A percentile compares a stretch with the other conserved stretches of the same genome.
Conservation (phyloP, 2,329 filamentous ascomycete species). For the Dothistroma pini region DNA sequence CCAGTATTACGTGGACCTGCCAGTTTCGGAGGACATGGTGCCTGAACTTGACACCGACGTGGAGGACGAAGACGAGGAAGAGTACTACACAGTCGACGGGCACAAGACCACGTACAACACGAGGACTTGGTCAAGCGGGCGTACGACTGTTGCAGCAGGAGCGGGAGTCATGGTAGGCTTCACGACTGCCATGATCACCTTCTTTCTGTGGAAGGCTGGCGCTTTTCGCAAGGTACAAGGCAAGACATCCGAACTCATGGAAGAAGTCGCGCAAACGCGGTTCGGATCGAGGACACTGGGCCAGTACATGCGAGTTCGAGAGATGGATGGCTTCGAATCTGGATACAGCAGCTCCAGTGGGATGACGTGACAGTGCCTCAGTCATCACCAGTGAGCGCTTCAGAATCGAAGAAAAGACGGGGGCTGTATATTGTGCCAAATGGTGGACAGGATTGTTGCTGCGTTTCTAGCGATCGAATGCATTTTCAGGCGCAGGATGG, state of each 20-base stretch:
- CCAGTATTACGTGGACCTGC: conserved; percentile 30
- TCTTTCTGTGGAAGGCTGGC: conserved; percentile 13
- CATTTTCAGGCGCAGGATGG: neutral
- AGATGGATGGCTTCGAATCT: conserved; percentile 6
- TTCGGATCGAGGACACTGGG: conserved; percentile 8
- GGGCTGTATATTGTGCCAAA: neutral
- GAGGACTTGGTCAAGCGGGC: neutral
- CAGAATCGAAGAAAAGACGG: neutral
- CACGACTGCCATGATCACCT: conserved; percentile 8
- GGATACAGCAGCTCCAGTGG: neutral
- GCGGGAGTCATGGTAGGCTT: conserved; percentile 14
- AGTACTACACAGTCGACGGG: neutral
- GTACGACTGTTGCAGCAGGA: conserved; percentile 7
- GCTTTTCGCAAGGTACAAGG: conserved; percentile 8
- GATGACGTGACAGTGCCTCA: neutral
- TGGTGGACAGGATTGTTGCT: neutral
- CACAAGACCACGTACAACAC: neutral
- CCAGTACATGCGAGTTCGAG: conserved; percentile 6
- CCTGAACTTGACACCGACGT: neutral
- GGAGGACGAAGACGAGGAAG: neutral
- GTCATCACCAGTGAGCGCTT: neutral
- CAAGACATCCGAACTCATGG: conserved; percentile 3
- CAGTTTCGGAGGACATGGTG: neutral
- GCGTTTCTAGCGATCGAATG: neutral
- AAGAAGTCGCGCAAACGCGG: conserved; percentile 1